Base-by-base conservation (phyloP, 345 rosid species). In the Hevea brasiliensis region DNA sequence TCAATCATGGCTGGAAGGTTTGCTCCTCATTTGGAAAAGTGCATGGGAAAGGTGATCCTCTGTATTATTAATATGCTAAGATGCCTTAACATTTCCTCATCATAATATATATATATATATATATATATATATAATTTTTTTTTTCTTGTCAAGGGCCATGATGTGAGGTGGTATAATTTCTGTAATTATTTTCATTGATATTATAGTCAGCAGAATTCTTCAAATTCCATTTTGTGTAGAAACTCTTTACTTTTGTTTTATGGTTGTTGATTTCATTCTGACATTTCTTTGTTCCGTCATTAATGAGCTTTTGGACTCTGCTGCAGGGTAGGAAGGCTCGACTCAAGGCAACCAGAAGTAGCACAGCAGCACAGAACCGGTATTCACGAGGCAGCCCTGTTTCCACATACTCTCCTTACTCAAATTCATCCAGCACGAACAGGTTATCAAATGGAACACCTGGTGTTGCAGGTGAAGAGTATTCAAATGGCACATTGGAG, bases 11-110 rank as follows among this genome's bases (percentile, higher is more conserved):
- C 99, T 8, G 98, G 99, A 76, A 89, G 94, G 71, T 92, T 94
- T 77, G 97, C 98, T 84, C 97, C 97, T 77, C 98, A 95, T 85
- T 72, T 92, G 77, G 98, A 91, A 70, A 95, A 89, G 84, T 95
- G 99, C 88, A 92, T 95, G 98, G 99, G 99, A 75, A 95, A 91
- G 97, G 98, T 95, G 72, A 75, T 47, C 61, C 9, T 54, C 45
- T 45, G n/a, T n/a, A 18, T 58, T 41, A 61, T 54, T 14, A 58
- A 45, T 60, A 4, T 40, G 32, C 17, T 44, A 37, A 7, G 18
- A 8, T 23, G 37, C 23, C 17, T 0, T 3, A 12, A 15, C 0
- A 21, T 24, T 10, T n/a, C 27, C 17, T 37, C 11, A 2, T 65
- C 45, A 20, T 29, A 23, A 37, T 18, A 45, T 20, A 14, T n/a